phyloP scores from a whole-genome alignment of 108 stramenopile species.

The Skeletonema tropicum region DNA sequence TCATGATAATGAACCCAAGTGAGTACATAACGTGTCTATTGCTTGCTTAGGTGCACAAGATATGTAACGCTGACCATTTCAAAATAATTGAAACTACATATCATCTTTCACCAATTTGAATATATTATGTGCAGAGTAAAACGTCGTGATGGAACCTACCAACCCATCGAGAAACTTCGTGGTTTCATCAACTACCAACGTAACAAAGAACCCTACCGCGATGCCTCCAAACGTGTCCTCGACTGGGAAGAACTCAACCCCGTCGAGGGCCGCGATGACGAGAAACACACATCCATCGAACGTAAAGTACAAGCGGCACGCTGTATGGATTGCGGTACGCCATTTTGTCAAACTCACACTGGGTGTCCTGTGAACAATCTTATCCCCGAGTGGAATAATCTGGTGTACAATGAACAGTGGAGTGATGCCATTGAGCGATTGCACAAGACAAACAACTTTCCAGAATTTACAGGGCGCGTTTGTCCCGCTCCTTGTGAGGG shows the following conservation, averaged over 20 bases:
- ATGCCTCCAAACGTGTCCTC: slow-evolving; percentile 85
- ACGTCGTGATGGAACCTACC: slow-evolving; percentile 88
- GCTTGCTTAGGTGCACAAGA: neutral
- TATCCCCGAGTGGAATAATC: slow-evolving; percentile 98
- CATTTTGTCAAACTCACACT: slow-evolving; percentile 97
- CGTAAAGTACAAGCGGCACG: slow-evolving; percentile 93
- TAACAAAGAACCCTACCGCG: slow-evolving; percentile 96
- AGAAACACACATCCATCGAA: slow-evolving; percentile 85
- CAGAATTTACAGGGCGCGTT: slow-evolving; percentile 98
- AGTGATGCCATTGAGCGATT: slow-evolving; percentile 92
- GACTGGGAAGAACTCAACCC: slow-evolving; percentile 98
- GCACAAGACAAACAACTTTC: slow-evolving; percentile 98
- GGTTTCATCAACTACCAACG: slow-evolving; percentile 96
- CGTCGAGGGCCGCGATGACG: slow-evolving; percentile 63
- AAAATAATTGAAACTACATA: neutral
- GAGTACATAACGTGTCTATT: slow-evolving; percentile 21
- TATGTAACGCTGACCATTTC: neutral
- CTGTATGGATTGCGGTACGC: slow-evolving; percentile 99
- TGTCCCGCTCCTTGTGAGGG: slow-evolving; percentile 99
- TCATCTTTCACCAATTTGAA: neutral
- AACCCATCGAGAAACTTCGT: slow-evolving; percentile 88
- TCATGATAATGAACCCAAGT: slow-evolving; percentile 93
- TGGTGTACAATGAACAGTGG: slow-evolving; percentile 96
- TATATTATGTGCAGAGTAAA: slow-evolving; percentile 66
- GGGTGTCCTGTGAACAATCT: slow-evolving; percentile 98